A percentile compares a stretch with the other conserved stretches of the same genome.
Evolutionary conservation across 371 early-diverging fungal species (phyloP).

Genomic region (Lichtheimia ramosa): DNA sequence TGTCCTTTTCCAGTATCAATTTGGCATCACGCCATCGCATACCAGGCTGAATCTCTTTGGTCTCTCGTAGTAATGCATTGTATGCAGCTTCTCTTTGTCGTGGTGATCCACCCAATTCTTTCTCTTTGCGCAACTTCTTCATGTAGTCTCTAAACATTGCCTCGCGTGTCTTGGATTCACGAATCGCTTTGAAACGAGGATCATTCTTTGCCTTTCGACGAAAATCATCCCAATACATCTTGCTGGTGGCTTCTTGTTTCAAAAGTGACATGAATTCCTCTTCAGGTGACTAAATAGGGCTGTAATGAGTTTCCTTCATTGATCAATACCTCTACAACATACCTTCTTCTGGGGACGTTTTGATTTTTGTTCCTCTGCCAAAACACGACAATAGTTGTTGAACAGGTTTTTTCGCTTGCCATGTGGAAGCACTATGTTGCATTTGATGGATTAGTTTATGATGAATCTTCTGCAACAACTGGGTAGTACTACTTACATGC

Average conservation of each 20-base stretch:
- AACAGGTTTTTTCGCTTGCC: constrained; percentile 60
- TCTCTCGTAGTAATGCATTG: constrained; percentile 44
- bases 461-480: not conserved
- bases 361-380: constrained; percentile 55
- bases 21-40: constrained; percentile 61
- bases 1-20: constrained; percentile 55
- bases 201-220: constrained; percentile 62
- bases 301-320: not conserved
- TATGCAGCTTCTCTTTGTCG: constrained; percentile 41
- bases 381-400: constrained; percentile 67
- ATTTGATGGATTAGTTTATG: not conserved
- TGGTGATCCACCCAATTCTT: constrained; percentile 15
- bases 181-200: constrained; percentile 48
- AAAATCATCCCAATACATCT: constrained; percentile 68
- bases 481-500: constrained; percentile 28
- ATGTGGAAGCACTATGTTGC: constrained; percentile 27
- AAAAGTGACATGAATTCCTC: constrained; percentile 55
- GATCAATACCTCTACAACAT: constrained; percentile 19
- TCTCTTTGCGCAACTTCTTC: constrained; percentile 27
- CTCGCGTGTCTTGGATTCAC: constrained; percentile 49
- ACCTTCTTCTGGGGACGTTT: constrained; percentile 38
- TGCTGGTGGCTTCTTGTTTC: constrained; percentile 37
- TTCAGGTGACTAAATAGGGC: constrained; percentile 34
- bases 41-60: constrained; percentile 43
- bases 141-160: constrained; percentile 58